phyloP scores from a whole-genome alignment of 2,329 filamentous ascomycete species.

The Colletotrichum lentis region DNA sequence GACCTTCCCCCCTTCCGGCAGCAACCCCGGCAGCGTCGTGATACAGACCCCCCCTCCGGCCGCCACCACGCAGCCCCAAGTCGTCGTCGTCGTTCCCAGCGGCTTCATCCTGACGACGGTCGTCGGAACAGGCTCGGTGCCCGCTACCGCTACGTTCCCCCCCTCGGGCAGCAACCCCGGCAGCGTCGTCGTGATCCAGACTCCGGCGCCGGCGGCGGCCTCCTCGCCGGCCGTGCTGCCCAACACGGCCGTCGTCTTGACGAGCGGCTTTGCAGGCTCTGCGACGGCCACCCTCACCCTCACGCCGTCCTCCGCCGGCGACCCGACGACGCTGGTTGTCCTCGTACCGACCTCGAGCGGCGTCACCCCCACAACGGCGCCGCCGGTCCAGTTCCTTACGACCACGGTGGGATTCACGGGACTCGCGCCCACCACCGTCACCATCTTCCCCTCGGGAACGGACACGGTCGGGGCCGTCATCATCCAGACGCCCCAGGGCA shows the following conservation, averaged over 20 bases:
- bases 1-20: neutral
- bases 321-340: slow-evolving; percentile 29
- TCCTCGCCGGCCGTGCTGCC: neutral
- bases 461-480: slow-evolving; percentile 25
- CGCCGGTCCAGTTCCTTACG: too few relatives aligned
- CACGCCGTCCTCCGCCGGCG: slow-evolving; percentile 13
- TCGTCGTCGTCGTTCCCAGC: too few relatives aligned
- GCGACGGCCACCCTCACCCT: slow-evolving; percentile 27
- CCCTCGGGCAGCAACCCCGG: neutral
- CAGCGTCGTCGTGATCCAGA: neutral
- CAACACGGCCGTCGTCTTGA: slow-evolving; percentile 18
- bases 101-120: too few relatives aligned
- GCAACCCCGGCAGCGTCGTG: neutral
- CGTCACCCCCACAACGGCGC: too few relatives aligned
- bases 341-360: slow-evolving; percentile 23
- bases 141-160: neutral
- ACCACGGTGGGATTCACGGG: slow-evolving; percentile 25
- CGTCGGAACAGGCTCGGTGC: neutral
- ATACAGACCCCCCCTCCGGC: slow-evolving; percentile 17
- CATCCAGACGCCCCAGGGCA: slow-evolving; percentile 12
- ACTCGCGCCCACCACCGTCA: slow-evolving; percentile 2
- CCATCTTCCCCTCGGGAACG: slow-evolving; percentile 27
- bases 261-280: slow-evolving; percentile 25
- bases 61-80: too few relatives aligned
- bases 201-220: slow-evolving; percentile 1